Conservation (phyloP, 1,139 yeast species). For the Taiozyma sp. region DNA sequence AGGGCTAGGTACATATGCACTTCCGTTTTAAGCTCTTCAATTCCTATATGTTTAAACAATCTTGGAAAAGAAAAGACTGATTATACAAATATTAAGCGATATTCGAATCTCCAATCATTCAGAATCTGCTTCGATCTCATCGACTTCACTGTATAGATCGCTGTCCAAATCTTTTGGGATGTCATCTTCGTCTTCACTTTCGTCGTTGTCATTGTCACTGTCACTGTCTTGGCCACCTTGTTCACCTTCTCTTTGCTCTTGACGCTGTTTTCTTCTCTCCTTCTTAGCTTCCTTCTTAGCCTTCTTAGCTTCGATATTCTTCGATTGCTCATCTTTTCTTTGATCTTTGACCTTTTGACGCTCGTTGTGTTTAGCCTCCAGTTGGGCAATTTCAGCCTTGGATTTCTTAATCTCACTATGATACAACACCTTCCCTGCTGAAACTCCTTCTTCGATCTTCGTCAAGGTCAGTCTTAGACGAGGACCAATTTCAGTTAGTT, state of each 20-base stretch:
- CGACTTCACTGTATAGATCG: constrained; percentile 37
- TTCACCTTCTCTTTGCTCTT: constrained; percentile 30
- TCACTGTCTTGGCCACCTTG: constrained; percentile 20
- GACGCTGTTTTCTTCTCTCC: constrained; percentile 61
- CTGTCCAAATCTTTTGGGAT: constrained; percentile 38
- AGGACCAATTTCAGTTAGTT: constrained; percentile 92
- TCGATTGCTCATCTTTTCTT: constrained; percentile 75
- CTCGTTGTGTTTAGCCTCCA: constrained; percentile 65
- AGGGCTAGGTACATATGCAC: no score
- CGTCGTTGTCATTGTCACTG: constrained; percentile 19
- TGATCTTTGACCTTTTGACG: constrained; percentile 58
- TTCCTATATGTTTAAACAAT: no score
- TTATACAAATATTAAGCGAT: neutral
- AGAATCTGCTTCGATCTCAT: constrained; percentile 22
- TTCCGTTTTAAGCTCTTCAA: no score
- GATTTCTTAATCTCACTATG: constrained; percentile 68
- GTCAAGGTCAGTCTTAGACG: constrained; percentile 69
- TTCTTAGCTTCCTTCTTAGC: constrained; percentile 70
- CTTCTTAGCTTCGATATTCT: constrained; percentile 70
- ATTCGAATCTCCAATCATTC: constrained; percentile 4
- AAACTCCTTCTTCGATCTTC: constrained; percentile 90
- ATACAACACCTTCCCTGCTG: constrained; percentile 80
- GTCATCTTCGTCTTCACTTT: constrained; percentile 26
- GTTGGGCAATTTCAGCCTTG: constrained; percentile 47
- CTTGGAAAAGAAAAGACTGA: no score